Evolutionary conservation across 202 grass and related monocot genomes (phyloP).

Genomic region (Saccharum hybrid): DNA sequence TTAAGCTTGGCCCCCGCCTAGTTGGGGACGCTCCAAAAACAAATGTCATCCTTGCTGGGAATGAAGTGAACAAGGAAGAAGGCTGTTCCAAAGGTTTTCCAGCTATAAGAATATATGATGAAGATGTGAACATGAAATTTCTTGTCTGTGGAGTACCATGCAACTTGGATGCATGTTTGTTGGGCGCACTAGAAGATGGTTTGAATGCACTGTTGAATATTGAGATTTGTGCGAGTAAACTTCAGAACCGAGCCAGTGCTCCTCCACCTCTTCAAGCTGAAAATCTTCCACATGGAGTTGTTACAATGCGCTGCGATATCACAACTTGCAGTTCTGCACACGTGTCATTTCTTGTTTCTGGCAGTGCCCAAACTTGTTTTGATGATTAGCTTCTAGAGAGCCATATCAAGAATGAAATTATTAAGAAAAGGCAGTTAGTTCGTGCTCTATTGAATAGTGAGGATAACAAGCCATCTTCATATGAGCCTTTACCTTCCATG

Average conservation of each 20-base stretch:
- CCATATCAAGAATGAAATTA: constrained; percentile 65
- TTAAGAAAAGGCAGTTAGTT: constrained; percentile 67
- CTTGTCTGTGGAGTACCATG: constrained; percentile 58
- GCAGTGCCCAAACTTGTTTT: constrained; percentile 63
- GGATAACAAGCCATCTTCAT: constrained; percentile 32
- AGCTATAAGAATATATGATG: constrained; percentile 58
- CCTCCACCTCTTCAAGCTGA: constrained; percentile 64
- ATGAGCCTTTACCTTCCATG: constrained; percentile 52
- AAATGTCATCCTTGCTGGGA: constrained; percentile 38
- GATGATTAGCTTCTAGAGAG: constrained; percentile 65
- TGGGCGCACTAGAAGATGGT: constrained; percentile 70
- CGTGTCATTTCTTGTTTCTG: constrained; percentile 68
- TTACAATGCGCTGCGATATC: constrained; percentile 73
- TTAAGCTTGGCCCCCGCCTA: constrained; percentile 52
- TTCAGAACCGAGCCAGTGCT: constrained; percentile 51
- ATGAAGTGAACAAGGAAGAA: constrained; percentile 51
- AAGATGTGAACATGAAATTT: constrained; percentile 62
- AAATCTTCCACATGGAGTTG: constrained; percentile 52
- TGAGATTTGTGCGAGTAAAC: constrained; percentile 73
- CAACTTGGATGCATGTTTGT: constrained; percentile 60
- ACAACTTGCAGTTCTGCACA: constrained; percentile 65
- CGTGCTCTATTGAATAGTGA: constrained; percentile 45
- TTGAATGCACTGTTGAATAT: constrained; percentile 72
- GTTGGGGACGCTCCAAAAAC: constrained; percentile 69
- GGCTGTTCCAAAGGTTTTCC: constrained; percentile 45